Percentiles rank a stretch among this genome's conserved stretches.
Conservation (phyloP, 208 protist genomes). For the Leishmania major region DNA sequence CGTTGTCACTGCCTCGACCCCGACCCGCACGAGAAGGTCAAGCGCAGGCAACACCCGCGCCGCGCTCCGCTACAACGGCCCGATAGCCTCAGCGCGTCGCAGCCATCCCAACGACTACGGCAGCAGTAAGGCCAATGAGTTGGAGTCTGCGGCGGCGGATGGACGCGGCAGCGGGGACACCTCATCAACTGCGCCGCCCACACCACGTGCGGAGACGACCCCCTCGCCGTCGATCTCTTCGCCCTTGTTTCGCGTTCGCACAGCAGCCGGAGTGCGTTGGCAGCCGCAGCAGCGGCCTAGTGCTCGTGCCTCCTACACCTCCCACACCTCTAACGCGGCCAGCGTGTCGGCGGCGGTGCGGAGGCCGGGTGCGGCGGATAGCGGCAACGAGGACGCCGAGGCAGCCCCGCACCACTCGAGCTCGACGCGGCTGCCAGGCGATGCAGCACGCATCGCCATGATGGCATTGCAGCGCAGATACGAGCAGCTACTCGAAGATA, state of each 20-base stretch:
- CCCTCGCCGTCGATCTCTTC: not conserved
- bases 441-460: not conserved
- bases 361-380: not conserved
- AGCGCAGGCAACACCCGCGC: not conserved
- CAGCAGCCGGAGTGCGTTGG: not conserved
- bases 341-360: not conserved
- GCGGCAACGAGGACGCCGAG: not conserved
- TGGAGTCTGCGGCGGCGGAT: not conserved
- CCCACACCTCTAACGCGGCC: not conserved
- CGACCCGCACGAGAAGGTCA: not conserved
- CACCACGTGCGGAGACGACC: not conserved
- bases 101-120: not conserved
- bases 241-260: not conserved
- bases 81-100: too few relatives aligned
- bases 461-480: slow-evolving; percentile 25
- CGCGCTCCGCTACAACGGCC: too few relatives aligned
- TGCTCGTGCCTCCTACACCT: not conserved
- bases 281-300: not conserved
- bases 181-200: slow-evolving; percentile 10
- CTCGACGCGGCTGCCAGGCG: not conserved
- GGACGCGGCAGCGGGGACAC: not conserved
- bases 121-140: not conserved
- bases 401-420: not conserved
- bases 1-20: not conserved
- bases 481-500: slow-evolving; percentile 27